Percentiles rank a stretch among this genome's conserved stretches.
These are phyloP conservation scores for Zarea fungicola DNA, from an alignment of 2,329 filamentous ascomycete species.

Conservation along the genomic window DNA sequence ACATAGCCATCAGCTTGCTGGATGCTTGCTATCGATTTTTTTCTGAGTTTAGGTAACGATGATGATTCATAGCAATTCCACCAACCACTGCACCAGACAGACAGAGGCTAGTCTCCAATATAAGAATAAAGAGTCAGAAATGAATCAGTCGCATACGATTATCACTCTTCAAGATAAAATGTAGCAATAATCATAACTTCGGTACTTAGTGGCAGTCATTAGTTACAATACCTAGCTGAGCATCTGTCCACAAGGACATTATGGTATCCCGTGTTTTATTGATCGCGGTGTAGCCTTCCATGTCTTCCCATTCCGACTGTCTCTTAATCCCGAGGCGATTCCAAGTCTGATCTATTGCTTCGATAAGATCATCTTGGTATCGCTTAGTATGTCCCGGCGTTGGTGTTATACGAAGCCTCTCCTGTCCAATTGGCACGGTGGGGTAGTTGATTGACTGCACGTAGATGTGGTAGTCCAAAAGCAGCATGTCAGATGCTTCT, in stretches of 20 bases:
- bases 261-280: constrained; percentile 61
- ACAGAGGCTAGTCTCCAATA: too few species aligned
- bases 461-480: constrained; percentile 88
- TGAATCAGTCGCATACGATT: too few species aligned
- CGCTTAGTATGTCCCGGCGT: constrained; percentile 86
- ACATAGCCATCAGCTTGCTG: too few species aligned
- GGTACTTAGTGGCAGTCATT: too few species aligned
- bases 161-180: too few species aligned
- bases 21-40: too few species aligned
- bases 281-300: constrained; percentile 92
- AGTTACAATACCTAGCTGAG: constrained; percentile 83
- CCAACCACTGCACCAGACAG: too few species aligned
- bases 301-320: constrained; percentile 82
- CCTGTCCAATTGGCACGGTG: constrained; percentile 92
- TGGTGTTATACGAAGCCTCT: constrained; percentile 90
- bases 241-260: constrained; percentile 80
- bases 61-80: too few species aligned
- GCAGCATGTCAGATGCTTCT: constrained; percentile 82
- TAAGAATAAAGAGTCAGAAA: too few species aligned
- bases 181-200: too few species aligned
- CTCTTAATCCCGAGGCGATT: constrained; percentile 82
- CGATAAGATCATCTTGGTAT: constrained; percentile 78
- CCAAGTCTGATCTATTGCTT: constrained; percentile 85
- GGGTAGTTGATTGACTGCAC: constrained; percentile 99
- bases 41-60: too few species aligned